Base-by-base conservation (phyloP, 768 basidiomycete genomes). In the Pisolithus microcarpus region DNA sequence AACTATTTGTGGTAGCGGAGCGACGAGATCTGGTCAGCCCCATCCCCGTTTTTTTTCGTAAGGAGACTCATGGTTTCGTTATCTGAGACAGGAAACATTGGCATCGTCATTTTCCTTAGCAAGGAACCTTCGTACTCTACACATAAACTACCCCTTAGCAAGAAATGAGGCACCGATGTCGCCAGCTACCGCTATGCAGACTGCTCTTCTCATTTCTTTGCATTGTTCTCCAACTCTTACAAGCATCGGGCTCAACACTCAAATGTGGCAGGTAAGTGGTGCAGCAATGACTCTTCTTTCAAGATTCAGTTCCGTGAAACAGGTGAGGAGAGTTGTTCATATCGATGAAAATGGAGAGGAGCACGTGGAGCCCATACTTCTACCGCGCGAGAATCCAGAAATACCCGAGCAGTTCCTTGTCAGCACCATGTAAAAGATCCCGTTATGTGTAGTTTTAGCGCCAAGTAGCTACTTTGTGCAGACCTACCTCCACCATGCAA, bases 341-440 rank as follows among this genome's bases (percentile, higher is more conserved):
- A 52, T 63, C 8, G 65, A 68, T 15, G 71, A 71, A 24, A 62
- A 71, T 31, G 78, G 78, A 1, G 63, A 62, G 45, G 66, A 74
- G 37, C 59, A 57, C 13, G 61, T 66, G 19, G 65, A 68, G 48
- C 71, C 70, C 8, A 66, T 52, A 1, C 65, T 86, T 7, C 69
- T 65, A 2, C 71, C 75, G 1, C 86, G 83, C 54, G 84, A 86
- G 56, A 77, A 70, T 51, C 79, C 79, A 7, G 83, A 81, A 52
- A 68, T 89, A 18, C 86, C 86, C 18, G 86, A 89, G 56, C 78
- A 78, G 46, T 87, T 89, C 57, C 73, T 84, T 44, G 84, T 87
- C 13, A 11, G 34, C 3, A 34, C 34, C 11, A 34, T 34, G 34
- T 34, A 34, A 28, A 5, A 49, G 26, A 26, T 26, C 7, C 26